Conservation (phyloP, 1,284 basidiomycete genomes). For the Apiotrichum veenhuisii region DNA sequence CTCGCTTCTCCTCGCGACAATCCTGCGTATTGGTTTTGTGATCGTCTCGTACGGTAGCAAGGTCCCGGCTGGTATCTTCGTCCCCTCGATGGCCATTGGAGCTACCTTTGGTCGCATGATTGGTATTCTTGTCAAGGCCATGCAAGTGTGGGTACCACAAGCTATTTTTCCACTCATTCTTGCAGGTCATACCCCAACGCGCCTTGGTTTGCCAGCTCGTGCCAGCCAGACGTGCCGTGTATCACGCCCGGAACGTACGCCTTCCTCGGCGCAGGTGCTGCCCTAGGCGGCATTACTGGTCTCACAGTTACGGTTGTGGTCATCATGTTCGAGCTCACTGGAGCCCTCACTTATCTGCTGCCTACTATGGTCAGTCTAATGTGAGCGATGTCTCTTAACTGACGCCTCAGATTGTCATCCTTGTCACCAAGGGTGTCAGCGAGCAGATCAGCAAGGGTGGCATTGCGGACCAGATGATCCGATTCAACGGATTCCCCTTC, state of each 20-base stretch:
- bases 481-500: constrained; percentile 95
- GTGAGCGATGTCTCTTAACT: constrained; percentile 98
- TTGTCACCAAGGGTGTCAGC: constrained; percentile 96
- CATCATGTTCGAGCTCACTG: constrained; percentile 99
- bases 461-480: constrained; percentile 95
- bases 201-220: constrained; percentile 77
- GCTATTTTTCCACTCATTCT: neutral
- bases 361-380: constrained; percentile 80
- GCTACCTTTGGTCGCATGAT: constrained; percentile 95
- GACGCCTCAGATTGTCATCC: constrained; percentile 92
- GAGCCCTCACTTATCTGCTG: constrained; percentile 93
- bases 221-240: constrained; percentile 86
- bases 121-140: constrained; percentile 88
- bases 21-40: constrained; percentile 80
- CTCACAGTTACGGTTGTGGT: constrained; percentile 98
- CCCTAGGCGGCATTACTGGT: constrained; percentile 92
- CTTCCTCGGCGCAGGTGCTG: constrained; percentile 87
- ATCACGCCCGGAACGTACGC: constrained; percentile 99
- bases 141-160: constrained; percentile 63
- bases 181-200: constrained; percentile 71
- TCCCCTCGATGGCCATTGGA: constrained; percentile 96
- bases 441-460: constrained; percentile 89
- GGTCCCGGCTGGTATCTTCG: constrained; percentile 95
- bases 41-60: constrained; percentile 93
- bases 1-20: constrained; percentile 84